Evolutionary conservation across 2,329 filamentous ascomycete genomes (phyloP).

Genomic region (Aspergillus uvarum): DNA sequence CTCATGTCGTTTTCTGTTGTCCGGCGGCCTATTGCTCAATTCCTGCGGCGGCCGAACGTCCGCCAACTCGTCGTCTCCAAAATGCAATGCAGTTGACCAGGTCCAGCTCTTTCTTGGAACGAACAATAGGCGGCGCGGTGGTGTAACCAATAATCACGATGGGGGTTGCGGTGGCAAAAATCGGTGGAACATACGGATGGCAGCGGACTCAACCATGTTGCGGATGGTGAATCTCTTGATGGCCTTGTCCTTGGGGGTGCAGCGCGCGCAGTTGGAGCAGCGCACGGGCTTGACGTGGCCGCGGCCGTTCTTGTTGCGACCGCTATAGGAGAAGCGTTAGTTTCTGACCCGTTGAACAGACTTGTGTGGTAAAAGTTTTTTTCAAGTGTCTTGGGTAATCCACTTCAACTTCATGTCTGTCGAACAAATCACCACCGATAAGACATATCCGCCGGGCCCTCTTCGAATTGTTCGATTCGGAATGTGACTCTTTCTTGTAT

Average conservation of each 20-base stretch:
- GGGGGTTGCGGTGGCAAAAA: conserved; percentile 11
- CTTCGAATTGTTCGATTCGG: not conserved
- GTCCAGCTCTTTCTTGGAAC: conserved; percentile 11
- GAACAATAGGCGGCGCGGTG: conserved; percentile 15
- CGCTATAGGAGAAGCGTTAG: conserved; percentile 56
- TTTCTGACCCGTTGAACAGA: not conserved
- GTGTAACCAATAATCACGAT: conserved; percentile 4
- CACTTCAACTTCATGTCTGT: not conserved
- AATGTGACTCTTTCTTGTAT: not conserved
- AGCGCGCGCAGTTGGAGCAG: conserved; percentile 84
- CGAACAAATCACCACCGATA: not conserved
- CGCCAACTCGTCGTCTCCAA: not conserved
- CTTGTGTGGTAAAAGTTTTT: too few relatives aligned
- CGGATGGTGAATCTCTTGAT: conserved; percentile 99
- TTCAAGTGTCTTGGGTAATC: not conserved
- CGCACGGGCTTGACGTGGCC: conserved; percentile 99
- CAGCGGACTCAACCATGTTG: conserved; percentile 99
- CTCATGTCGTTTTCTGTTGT: not conserved
- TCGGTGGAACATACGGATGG: conserved; percentile 78
- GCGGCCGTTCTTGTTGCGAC: conserved; percentile 99
- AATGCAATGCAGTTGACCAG: not conserved
- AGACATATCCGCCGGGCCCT: not conserved
- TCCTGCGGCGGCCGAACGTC: not conserved
- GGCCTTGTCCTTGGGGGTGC: conserved; percentile 99
- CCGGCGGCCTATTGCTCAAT: conserved; percentile 1